Evolutionary conservation across 2,329 filamentous ascomycete species (phyloP).

Genomic region (Xylaria sp.): DNA sequence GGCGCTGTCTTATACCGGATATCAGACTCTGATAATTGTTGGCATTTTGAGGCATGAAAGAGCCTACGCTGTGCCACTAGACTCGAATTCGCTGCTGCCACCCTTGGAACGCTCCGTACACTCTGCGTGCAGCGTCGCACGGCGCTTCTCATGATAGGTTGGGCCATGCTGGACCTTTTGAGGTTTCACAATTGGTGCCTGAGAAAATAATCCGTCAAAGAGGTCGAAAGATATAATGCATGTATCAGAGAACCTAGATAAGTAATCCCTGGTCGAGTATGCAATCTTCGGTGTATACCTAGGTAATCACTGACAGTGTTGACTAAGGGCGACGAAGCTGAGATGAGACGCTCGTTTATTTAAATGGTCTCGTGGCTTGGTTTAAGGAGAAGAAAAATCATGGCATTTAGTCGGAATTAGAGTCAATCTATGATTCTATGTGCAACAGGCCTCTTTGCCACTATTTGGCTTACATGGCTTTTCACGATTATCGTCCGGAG

Average conservation of each 20-base stretch:
- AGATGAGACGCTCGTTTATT: conserved; percentile 9
- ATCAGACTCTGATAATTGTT: background rate
- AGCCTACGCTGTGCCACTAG: conserved; percentile 8
- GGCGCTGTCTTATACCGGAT: conserved; percentile 24
- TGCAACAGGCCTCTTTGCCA: background rate
- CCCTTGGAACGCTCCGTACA: conserved; percentile 7
- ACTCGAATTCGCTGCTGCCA: conserved; percentile 11
- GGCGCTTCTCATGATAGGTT: conserved; percentile 12
- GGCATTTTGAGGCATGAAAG: conserved; percentile 20
- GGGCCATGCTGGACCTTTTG: conserved; percentile 23
- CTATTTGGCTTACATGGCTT: conserved; percentile 1
- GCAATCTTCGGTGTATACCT: conserved; percentile 1
- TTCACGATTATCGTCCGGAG: background rate
- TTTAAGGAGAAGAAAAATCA: background rate
- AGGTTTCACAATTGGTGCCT: conserved; percentile 7
- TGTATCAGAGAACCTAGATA: background rate
- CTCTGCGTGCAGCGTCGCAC: conserved; percentile 19
- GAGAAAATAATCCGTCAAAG: background rate
- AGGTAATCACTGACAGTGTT: conserved; percentile 12
- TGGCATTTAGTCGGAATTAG: background rate
- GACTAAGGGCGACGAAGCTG: background rate
- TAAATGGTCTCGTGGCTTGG: background rate
- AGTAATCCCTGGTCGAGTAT: background rate
- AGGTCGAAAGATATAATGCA: conserved; percentile 1
- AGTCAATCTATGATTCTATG: conserved; percentile 2